Conservation (phyloP, 805 yeast genomes). For the Schizosaccharomyces cryophilus region DNA sequence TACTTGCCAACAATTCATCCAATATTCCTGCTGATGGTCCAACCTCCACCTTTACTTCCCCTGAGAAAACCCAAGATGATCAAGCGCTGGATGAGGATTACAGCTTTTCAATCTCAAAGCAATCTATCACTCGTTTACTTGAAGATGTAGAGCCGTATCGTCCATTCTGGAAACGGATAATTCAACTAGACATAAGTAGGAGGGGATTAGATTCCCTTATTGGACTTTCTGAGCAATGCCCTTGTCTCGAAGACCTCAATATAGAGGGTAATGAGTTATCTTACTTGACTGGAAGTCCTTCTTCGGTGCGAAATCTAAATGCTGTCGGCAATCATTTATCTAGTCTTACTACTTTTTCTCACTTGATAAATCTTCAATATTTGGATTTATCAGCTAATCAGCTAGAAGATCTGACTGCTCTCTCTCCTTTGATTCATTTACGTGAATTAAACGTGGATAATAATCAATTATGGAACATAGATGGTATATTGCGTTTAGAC, state of each 20-base stretch:
- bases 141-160: slow-evolving; percentile 17
- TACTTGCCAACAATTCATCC: too few species aligned
- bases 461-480: slow-evolving; percentile 16
- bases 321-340: slow-evolving; percentile 18
- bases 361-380: slow-evolving; percentile 20
- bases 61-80: slow-evolving; percentile 19
- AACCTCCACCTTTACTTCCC: not conserved
- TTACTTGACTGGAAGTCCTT: slow-evolving; percentile 24
- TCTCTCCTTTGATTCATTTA: slow-evolving; percentile 18
- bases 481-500: slow-evolving; percentile 19
- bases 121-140: slow-evolving; percentile 20
- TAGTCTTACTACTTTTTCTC: slow-evolving; percentile 21
- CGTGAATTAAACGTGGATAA: slow-evolving; percentile 21
- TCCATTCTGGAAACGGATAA: slow-evolving; percentile 20
- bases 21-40: not conserved
- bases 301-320: slow-evolving; percentile 16
- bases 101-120: slow-evolving; percentile 19
- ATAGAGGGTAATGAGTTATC: slow-evolving; percentile 19
- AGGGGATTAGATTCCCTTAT: slow-evolving; percentile 19
- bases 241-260: slow-evolving; percentile 18
- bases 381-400: slow-evolving; percentile 20
- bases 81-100: slow-evolving; percentile 14
- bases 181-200: slow-evolving; percentile 15
- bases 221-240: slow-evolving; percentile 20
- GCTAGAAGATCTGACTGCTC: slow-evolving; percentile 16